Evolutionary conservation across 371 early-diverging fungal species (phyloP), one percentile per base, ranked within the genome.

Genomic region (Apophysomyces trapeziformis): DNA sequence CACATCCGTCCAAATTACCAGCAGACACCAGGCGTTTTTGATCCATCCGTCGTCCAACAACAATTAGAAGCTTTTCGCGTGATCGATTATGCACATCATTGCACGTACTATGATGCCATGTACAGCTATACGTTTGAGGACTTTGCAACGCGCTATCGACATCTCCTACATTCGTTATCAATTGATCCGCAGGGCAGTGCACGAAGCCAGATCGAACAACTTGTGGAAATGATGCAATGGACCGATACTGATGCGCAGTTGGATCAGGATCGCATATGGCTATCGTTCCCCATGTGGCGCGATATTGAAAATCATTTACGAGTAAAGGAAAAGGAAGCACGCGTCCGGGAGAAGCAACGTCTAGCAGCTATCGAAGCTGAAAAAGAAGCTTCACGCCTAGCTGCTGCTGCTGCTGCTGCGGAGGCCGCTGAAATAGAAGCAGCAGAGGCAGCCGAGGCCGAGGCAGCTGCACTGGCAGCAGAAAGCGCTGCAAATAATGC

Each of bases 261-360:
- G 8, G 91, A 90, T 2, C 69, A 77, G 35, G 70, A 71, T 7
- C 74, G 74, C 41, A 78, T 92, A 9, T 91, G 87, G 78, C 69
- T 92, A 38, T 71, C 85, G 0, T 90, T 91, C 62, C 83, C 81
- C 44, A 86, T 87, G 16, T 93, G 93, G 93, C 84, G 85, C 47
- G 83, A 84, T 57, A 67, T 94, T 26, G 96, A 96, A 57, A 89
- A 91, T 44, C 87, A 89, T 60, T 72, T 94, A 37, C 78, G 93
- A 0, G 73, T 80, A 0, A 72, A 84, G 57, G 93, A 95, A 75
- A 90, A 91, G 60, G 90, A 87, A 32, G 83, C 83, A 12, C 73
- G 87, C 1, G 46, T 74, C 9, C 76, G 81, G 43, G 74, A 80
- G 43, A 84, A 82, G 68, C 69, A 70, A 57, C 60, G 65, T 32